Evolutionary conservation across 306 rosid species (phyloP), one percentile per base, ranked within the genome.

Genomic region (Arachis hypogaea): DNA sequence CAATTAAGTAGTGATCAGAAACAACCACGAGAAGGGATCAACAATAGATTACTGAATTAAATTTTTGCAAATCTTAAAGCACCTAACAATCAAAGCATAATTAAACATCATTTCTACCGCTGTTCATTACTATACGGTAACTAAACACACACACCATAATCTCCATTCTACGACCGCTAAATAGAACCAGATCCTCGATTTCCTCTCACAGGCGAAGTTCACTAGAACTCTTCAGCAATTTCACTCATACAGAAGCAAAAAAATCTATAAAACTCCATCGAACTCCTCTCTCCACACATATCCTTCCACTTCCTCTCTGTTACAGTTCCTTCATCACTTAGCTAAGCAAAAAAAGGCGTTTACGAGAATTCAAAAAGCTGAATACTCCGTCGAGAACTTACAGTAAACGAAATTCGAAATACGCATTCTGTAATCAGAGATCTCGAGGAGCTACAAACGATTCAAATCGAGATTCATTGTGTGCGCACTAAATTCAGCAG

Each of bases 151-250:
- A 43, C 45, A 59, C 56, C 63, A 65, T 71, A 70, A 78, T 49
- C 58, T 12, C 40, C 36, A 52, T 72, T 65, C 82, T 49, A 54
- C 43, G 7, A 51, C 59, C 28, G 74, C 56, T 28, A 65, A 66
- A 36, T 14, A 8, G 71, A 36, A 57, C 41, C 65, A 61, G 73
- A 74, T 74, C 75, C 66, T 36, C 7, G 41, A 60, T 67, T 68
- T 56, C 62, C 64, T 54, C n/a, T 30, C 56, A 30, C 57, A 33
- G 38, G 33, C 12, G n/a, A 45, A 74, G 76, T 68, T 55, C 56
- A 67, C 42, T 54, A 51, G 54, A 52, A 66, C 68, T 54, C 60
- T 22, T 22, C 10, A 47, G 62, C 7, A 61, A 68, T 68, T 68
- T 74, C 40, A 44, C 67, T 56, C 58, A 11, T 9, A 28, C 66